Percentiles rank a stretch among this genome's conserved stretches.
phyloP scores from a whole-genome alignment of 1,284 basidiomycete genomes.

The Rhodotorula sp. region DNA sequence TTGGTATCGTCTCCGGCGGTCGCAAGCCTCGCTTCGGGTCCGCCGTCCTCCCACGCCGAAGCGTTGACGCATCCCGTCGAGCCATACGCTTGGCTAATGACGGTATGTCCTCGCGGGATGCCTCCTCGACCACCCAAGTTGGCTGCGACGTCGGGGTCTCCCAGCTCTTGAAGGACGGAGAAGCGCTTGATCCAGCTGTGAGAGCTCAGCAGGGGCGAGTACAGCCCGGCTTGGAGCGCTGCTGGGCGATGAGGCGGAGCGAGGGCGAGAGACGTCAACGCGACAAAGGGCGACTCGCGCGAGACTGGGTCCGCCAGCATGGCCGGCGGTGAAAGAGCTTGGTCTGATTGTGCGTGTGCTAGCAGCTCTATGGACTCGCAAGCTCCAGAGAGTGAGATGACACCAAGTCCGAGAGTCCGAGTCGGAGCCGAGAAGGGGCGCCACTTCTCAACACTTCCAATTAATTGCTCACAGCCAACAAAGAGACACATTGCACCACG shows the following conservation, averaged over 20 bases:
- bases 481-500: too few relatives aligned
- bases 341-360: too few relatives aligned
- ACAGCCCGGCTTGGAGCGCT: background rate
- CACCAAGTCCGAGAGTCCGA: too few relatives aligned
- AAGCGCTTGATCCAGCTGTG: slow-evolving; percentile 8
- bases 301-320: too few relatives aligned
- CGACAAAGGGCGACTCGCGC: slow-evolving; percentile 9
- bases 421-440: too few relatives aligned
- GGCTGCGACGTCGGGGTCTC: background rate
- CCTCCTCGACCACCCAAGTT: background rate
- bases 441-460: too few relatives aligned
- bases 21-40: slow-evolving; percentile 22
- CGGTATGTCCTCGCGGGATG: background rate
- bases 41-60: slow-evolving; percentile 35
- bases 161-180: slow-evolving; percentile 12
- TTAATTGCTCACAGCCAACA: too few relatives aligned
- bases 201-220: background rate
- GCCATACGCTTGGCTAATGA: slow-evolving; percentile 13
- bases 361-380: too few relatives aligned
- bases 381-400: too few relatives aligned
- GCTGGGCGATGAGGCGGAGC: slow-evolving; percentile 6
- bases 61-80: slow-evolving; percentile 37
- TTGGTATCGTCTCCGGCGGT: slow-evolving; percentile 43
- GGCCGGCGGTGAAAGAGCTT: too few relatives aligned
- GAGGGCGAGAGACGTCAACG: slow-evolving; percentile 3